Evolutionary conservation across 768 basidiomycete species (phyloP).

Genomic region (Termitomyces heimii): DNA sequence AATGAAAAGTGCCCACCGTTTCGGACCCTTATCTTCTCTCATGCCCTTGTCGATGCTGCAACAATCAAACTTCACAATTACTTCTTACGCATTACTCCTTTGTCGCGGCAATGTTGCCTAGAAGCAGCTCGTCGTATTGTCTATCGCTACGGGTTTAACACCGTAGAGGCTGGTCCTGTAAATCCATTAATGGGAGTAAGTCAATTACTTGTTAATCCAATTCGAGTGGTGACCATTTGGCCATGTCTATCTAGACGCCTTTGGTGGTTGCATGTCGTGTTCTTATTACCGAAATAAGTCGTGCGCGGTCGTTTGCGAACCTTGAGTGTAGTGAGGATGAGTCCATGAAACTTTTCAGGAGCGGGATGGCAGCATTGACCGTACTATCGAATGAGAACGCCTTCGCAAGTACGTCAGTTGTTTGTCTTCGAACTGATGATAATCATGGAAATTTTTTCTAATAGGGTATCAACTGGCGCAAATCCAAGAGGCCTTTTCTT

Average conservation of each 20-base stretch:
- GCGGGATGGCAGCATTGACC: constrained; percentile 34
- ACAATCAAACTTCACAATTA: constrained; percentile 47
- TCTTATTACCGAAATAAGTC: constrained; percentile 40
- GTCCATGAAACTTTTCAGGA: constrained; percentile 31
- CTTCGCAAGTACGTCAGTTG: constrained; percentile 36
- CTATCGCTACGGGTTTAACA: constrained; percentile 29
- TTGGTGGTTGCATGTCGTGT: constrained; percentile 43
- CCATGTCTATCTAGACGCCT: constrained; percentile 27
- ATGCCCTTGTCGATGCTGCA: constrained; percentile 42
- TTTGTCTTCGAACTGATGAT: neutral
- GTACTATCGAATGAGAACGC: constrained; percentile 39
- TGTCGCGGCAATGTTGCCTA: constrained; percentile 39
- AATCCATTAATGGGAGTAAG: constrained; percentile 51
- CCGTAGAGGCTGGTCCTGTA: constrained; percentile 32
- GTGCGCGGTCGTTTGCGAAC: constrained; percentile 28
- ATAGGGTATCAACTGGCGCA: constrained; percentile 40
- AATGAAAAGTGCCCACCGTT: constrained; percentile 26
- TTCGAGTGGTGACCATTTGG: neutral
- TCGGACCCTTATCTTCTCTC: constrained; percentile 37
- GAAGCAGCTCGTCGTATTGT: constrained; percentile 38
- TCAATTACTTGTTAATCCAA: constrained; percentile 1
- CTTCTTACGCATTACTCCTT: constrained; percentile 35
- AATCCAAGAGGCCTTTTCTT: constrained; percentile 38
- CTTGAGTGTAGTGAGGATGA: constrained; percentile 31
- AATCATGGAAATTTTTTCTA: neutral